A percentile compares a stretch with the other conserved stretches of the same genome.
These are phyloP conservation scores for Pleurotus tuber-regium DNA, from an alignment of 768 basidiomycete species.

Conservation along the genomic window DNA sequence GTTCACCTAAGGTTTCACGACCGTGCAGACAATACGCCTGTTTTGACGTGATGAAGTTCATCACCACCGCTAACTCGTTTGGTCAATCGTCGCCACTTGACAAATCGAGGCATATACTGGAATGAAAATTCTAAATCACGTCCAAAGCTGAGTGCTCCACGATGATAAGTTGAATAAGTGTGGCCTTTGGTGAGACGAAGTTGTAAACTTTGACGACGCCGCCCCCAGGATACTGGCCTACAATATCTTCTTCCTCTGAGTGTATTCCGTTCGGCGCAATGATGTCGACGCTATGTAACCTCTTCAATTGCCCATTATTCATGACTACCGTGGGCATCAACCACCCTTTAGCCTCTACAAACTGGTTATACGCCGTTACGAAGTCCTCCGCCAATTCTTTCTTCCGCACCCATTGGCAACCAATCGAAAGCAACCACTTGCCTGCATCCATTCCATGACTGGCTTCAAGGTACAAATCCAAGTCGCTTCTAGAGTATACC, in stretches of 20 bases:
- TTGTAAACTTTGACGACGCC: neutral
- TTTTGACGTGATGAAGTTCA: constrained; percentile 40
- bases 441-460: constrained; percentile 28
- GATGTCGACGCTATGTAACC: constrained; percentile 10
- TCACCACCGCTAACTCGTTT: constrained; percentile 30
- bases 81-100: neutral
- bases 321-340: neutral
- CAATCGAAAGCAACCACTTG: constrained; percentile 27
- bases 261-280: neutral
- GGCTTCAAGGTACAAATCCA: constrained; percentile 47
- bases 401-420: constrained; percentile 24
- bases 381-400: constrained; percentile 13
- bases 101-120: constrained; percentile 21
- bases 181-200: constrained; percentile 12
- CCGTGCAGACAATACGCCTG: constrained; percentile 41
- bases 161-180: constrained; percentile 39
- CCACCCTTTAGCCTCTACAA: neutral
- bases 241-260: neutral
- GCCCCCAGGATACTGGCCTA: neutral
- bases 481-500: constrained; percentile 42
- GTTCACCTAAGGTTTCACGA: constrained; percentile 30
- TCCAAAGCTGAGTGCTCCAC: constrained; percentile 25
- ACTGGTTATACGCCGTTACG: neutral
- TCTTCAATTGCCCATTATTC: neutral
- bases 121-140: constrained; percentile 21